Percentiles rank a stretch among this genome's conserved stretches.
Conservation (phyloP, 2,329 filamentous ascomycete species). For the Simplicillium aogashimaense region DNA sequence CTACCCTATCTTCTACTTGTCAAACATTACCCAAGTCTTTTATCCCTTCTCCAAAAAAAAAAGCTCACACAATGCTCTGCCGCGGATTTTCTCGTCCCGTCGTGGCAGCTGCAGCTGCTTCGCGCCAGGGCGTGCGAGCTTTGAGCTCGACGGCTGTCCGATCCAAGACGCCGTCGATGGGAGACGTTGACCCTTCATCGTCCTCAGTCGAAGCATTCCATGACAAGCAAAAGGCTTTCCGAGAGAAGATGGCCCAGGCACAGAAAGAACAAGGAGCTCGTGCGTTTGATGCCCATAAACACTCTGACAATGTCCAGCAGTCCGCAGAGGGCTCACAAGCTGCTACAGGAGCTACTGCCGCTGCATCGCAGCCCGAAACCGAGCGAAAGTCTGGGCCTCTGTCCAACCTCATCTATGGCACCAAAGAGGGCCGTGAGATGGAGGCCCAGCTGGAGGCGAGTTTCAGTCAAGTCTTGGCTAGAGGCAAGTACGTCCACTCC, state of each 20-base stretch:
- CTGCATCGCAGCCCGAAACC: constrained; percentile 44
- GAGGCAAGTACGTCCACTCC: constrained; percentile 96
- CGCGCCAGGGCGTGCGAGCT: constrained; percentile 40
- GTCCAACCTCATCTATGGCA: constrained; percentile 90
- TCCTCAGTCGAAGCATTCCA: constrained; percentile 68
- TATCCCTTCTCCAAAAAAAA: constrained; percentile 1
- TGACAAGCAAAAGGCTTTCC: constrained; percentile 75
- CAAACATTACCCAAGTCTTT: neutral
- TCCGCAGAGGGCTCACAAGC: constrained; percentile 24
- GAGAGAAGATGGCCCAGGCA: constrained; percentile 67
- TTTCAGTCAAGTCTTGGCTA: constrained; percentile 88
- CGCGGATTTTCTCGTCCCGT: constrained; percentile 37
- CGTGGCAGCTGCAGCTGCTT: constrained; percentile 27
- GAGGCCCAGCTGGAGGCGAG: constrained; percentile 93
- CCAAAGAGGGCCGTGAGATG: constrained; percentile 86
- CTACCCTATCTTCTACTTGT: too few relatives aligned
- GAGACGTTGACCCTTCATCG: constrained; percentile 62
- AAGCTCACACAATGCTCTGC: constrained; percentile 30
- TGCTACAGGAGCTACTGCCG: constrained; percentile 34
- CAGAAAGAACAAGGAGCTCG: constrained; percentile 81
- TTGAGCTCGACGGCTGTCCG: constrained; percentile 44
- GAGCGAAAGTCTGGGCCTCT: constrained; percentile 63
- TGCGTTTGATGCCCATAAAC: constrained; percentile 41
- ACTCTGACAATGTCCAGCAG: constrained; percentile 26
- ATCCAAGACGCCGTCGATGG: constrained; percentile 60